A percentile compares a stretch with the other conserved stretches of the same genome.
Evolutionary conservation across 139 green algal species (phyloP).

Genomic region (Chlorella sorokiniana): DNA sequence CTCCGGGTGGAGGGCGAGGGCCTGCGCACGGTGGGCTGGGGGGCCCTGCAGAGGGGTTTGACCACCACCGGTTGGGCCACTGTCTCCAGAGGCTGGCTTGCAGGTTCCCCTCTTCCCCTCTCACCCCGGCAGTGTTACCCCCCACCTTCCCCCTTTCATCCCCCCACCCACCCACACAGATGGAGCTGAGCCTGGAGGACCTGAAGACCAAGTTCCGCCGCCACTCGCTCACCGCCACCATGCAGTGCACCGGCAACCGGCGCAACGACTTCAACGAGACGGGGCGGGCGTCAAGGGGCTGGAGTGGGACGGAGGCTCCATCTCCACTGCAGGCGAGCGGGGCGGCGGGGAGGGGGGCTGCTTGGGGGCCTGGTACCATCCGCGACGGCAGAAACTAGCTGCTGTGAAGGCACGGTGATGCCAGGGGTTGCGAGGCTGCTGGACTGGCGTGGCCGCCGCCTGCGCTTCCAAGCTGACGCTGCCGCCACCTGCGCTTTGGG

Average conservation of each 20-base stretch:
- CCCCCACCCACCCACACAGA: neutral
- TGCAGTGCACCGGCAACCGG: constrained; percentile 90
- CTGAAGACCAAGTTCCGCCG: constrained; percentile 78
- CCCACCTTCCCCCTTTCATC: no score
- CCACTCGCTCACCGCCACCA: constrained; percentile 69
- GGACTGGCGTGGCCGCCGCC: no score
- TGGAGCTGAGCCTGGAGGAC: constrained; percentile 70
- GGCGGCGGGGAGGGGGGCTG: neutral
- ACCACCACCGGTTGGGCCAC: neutral
- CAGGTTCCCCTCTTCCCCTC: neutral
- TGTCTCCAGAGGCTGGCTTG: neutral
- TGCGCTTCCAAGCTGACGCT: no score
- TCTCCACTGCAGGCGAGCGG: constrained; percentile 59
- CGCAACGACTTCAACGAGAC: constrained; percentile 68
- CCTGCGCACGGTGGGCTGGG: constrained; percentile 43
- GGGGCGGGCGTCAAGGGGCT: constrained; percentile 69
- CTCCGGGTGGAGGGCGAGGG: constrained; percentile 69
- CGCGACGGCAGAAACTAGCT: no score
- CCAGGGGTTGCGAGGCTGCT: no score
- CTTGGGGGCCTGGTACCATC: no score
- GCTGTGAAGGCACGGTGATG: no score
- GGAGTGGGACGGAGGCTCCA: constrained; percentile 77
- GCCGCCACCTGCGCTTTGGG: no score
- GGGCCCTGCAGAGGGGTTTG: neutral
- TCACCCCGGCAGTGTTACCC: no score